phyloP scores from a whole-genome alignment of 805 yeast genomes.

The Zygoascus tannicola region DNA sequence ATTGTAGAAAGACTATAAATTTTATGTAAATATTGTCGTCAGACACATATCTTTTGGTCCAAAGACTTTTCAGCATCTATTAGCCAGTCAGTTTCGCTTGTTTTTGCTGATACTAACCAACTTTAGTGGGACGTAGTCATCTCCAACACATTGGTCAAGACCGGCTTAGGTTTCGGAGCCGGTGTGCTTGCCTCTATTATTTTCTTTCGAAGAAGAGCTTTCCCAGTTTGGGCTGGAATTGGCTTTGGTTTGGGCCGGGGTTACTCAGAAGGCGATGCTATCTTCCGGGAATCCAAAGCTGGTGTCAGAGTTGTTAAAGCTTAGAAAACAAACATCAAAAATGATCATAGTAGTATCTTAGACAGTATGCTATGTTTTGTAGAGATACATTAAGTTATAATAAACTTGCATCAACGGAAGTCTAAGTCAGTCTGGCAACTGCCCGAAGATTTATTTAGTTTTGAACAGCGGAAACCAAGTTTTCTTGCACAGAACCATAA shows the following conservation, averaged over 20 bases:
- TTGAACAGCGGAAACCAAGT: too few relatives aligned
- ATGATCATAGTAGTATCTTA: too few relatives aligned
- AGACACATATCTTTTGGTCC: too few relatives aligned
- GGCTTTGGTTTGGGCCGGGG: conserved; percentile 99
- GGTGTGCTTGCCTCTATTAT: conserved; percentile 91
- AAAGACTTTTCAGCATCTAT: conserved; percentile 25
- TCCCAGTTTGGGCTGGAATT: conserved; percentile 96
- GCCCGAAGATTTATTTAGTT: too few relatives aligned
- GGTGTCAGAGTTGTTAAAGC: conserved; percentile 28
- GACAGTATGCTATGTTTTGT: too few relatives aligned
- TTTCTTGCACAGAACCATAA: too few relatives aligned
- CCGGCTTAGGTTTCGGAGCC: conserved; percentile 93
- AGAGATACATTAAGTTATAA: background rate
- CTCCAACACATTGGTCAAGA: conserved; percentile 87
- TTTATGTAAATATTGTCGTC: too few relatives aligned
- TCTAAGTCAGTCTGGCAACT: too few relatives aligned
- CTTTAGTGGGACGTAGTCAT: conserved; percentile 90
- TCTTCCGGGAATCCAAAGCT: conserved; percentile 49
- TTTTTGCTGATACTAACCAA: background rate
- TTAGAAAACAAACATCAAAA: too few relatives aligned
- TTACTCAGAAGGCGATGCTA: conserved; percentile 96
- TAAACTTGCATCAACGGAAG: background rate
- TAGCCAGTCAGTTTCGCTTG: conserved; percentile 30
- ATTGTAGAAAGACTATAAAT: too few relatives aligned
- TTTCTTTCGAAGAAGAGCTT: conserved; percentile 85